Evolutionary conservation across 73 alveolate genomes (phyloP).

Genomic region (Blepharisma stoltei): DNA sequence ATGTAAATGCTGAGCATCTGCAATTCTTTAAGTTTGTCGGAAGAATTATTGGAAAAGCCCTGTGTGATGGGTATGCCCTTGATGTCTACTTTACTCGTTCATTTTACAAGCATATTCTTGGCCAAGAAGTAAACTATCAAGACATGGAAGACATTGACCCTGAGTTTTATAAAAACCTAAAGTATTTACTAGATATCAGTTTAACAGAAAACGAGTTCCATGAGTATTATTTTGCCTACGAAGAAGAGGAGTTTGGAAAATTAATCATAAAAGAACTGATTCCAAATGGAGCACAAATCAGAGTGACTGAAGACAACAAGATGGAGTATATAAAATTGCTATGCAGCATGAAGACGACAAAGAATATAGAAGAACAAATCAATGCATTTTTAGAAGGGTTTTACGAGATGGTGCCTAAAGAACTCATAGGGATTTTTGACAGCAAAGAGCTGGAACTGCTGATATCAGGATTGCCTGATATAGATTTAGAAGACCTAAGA

Average conservation of each 20-base stretch:
- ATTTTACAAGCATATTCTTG: slow-evolving; percentile 95
- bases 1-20: slow-evolving; percentile 83
- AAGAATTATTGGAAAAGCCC: slow-evolving; percentile 96
- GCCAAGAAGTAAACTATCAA: slow-evolving; percentile 79
- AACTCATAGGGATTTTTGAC: slow-evolving; percentile 80
- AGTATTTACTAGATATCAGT: slow-evolving; percentile 82
- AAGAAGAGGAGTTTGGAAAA: slow-evolving; percentile 86
- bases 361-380: slow-evolving; percentile 58
- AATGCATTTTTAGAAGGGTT: slow-evolving; percentile 81
- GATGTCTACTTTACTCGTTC: slow-evolving; percentile 94
- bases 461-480: slow-evolving; percentile 95
- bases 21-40: slow-evolving; percentile 97
- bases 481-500: slow-evolving; percentile 94
- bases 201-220: slow-evolving; percentile 16
- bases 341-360: slow-evolving; percentile 54
- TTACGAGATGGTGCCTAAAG: slow-evolving; percentile 94
- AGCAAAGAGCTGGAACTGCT: slow-evolving; percentile 92
- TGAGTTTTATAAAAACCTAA: slow-evolving; percentile 83
- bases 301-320: slow-evolving; percentile 84
- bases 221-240: slow-evolving; percentile 28
- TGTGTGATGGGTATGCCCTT: slow-evolving; percentile 36
- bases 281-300: slow-evolving; percentile 81
- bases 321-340: slow-evolving; percentile 30
- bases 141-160: slow-evolving; percentile 99
- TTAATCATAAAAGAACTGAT: slow-evolving; percentile 77